These are phyloP conservation scores for Fusarium penzigii DNA, from an alignment of 2,329 filamentous ascomycete genomes.

Conservation along the genomic window DNA sequence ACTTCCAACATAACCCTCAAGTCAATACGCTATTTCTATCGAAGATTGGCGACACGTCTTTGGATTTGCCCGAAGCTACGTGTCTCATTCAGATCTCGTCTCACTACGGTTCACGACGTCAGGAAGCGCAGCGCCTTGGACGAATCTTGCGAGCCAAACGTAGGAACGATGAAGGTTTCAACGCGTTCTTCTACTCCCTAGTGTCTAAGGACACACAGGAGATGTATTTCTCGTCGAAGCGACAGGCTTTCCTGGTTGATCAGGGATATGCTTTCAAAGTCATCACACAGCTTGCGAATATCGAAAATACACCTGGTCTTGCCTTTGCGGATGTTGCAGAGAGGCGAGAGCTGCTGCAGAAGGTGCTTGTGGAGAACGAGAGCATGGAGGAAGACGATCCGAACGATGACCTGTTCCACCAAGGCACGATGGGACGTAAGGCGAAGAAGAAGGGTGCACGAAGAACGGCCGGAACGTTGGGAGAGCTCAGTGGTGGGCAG, in stretches of 20 bases:
- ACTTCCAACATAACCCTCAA: conserved; percentile 89
- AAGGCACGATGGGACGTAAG: conserved; percentile 48
- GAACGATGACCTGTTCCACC: conserved; percentile 43
- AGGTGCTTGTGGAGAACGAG: conserved; percentile 87
- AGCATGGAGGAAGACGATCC: conserved; percentile 72
- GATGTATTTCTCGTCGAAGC: conserved; percentile 96
- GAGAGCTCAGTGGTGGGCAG: conserved; percentile 85
- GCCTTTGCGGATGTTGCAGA: conserved; percentile 79
- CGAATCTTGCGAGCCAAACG: conserved; percentile 93
- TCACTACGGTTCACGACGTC: conserved; percentile 93
- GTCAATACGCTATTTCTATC: conserved; percentile 94
- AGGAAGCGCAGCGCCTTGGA: conserved; percentile 91
- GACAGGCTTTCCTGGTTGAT: conserved; percentile 95
- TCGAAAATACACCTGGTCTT: conserved; percentile 79
- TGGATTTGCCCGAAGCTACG: conserved; percentile 94
- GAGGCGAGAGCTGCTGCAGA: conserved; percentile 81
- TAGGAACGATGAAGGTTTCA: conserved; percentile 96
- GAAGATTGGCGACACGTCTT: conserved; percentile 97
- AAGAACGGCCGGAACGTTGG: conserved; percentile 81
- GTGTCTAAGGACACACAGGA: conserved; percentile 97
- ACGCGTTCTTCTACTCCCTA: conserved; percentile 97
- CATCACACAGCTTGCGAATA: conserved; percentile 91
- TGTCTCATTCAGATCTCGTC: conserved; percentile 97
- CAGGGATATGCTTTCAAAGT: conserved; percentile 99
- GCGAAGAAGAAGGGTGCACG: conserved; percentile 62